Evolutionary conservation across 441 rosid genomes (phyloP).

Genomic region (Melastoma candidum): DNA sequence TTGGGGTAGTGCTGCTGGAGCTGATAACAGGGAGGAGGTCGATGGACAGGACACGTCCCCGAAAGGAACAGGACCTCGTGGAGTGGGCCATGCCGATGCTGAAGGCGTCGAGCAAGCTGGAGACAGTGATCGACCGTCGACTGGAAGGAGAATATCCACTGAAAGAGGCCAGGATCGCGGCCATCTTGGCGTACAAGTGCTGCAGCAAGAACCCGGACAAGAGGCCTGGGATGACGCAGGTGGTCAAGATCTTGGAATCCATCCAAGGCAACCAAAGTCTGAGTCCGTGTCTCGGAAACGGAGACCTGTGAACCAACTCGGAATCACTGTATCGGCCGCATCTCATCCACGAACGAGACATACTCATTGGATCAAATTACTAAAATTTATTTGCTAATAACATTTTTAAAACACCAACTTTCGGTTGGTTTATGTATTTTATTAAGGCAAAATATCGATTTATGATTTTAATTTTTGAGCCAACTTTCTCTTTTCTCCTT

Average conservation of each 20-base stretch:
- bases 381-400: too few species aligned
- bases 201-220: neutral
- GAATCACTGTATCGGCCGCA: too few species aligned
- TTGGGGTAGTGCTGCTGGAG: conserved; percentile 6
- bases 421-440: too few species aligned
- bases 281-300: too few species aligned
- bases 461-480: too few species aligned
- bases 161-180: conserved; percentile 6
- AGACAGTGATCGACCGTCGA: neutral
- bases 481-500: too few species aligned
- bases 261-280: too few species aligned
- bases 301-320: too few species aligned
- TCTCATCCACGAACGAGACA: too few species aligned
- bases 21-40: conserved; percentile 7
- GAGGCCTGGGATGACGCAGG: conserved; percentile 6
- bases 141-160: neutral
- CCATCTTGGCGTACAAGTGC: conserved; percentile 6
- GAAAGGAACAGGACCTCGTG: conserved; percentile 1
- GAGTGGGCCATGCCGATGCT: conserved; percentile 4
- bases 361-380: too few species aligned
- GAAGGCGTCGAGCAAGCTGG: conserved; percentile 6
- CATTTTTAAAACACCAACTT: too few species aligned
- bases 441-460: too few species aligned
- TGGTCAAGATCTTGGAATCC: conserved; percentile 4
- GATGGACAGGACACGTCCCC: conserved; percentile 6